Conservation (phyloP, 2,329 filamentous ascomycete genomes). For the Sporothrix inflata region DNA sequence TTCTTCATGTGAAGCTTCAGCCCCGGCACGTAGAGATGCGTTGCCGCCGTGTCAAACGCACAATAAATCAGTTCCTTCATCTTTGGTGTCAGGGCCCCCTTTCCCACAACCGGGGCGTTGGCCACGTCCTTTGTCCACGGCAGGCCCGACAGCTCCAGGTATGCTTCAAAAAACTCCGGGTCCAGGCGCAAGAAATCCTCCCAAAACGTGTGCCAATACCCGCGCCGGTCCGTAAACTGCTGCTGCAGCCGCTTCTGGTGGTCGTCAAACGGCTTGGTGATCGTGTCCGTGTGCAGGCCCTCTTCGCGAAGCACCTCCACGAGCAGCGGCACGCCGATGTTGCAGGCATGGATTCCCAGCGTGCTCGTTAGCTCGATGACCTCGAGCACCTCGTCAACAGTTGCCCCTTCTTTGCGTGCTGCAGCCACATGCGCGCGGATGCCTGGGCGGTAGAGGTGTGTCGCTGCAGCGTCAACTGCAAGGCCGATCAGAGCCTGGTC, state of each 20-base stretch:
- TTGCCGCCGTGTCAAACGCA: not conserved
- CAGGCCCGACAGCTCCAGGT: not conserved
- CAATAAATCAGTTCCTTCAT: constrained; percentile 15
- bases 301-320: constrained; percentile 17
- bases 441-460: not conserved
- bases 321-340: constrained; percentile 19
- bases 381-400: constrained; percentile 11
- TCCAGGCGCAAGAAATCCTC: constrained; percentile 18
- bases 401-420: not conserved
- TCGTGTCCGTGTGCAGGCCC: not conserved
- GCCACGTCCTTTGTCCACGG: constrained; percentile 12
- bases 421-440: constrained; percentile 1
- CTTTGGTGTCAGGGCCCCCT: not conserved
- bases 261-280: constrained; percentile 6
- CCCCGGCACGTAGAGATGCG: not conserved
- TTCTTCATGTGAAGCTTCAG: constrained; percentile 21
- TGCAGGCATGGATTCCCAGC: constrained; percentile 16
- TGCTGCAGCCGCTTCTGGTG: not conserved
- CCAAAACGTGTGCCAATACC: constrained; percentile 18
- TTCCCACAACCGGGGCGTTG: not conserved
- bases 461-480: not conserved
- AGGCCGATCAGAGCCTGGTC: constrained; percentile 10
- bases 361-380: constrained; percentile 9
- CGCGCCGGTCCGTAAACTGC: constrained; percentile 1
- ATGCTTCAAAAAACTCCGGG: constrained; percentile 13